Evolutionary conservation across 2,329 filamentous ascomycete genomes (phyloP).

Genomic region (Xylariaceae sp.): DNA sequence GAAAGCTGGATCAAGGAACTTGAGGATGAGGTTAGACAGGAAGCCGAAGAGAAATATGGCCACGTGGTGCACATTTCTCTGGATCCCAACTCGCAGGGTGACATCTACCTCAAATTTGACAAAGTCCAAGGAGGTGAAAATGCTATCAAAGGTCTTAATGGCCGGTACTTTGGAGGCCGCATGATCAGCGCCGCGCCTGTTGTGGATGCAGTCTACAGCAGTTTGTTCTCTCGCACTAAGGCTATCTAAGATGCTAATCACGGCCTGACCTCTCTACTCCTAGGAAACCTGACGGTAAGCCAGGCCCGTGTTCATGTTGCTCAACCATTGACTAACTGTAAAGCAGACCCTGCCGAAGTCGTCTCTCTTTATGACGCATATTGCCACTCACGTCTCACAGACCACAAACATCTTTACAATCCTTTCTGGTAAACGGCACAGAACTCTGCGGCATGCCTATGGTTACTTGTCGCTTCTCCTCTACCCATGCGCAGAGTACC

Average conservation of each 20-base stretch:
- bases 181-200: conserved; percentile 95
- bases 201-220: conserved; percentile 98
- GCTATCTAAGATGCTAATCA: conserved; percentile 73
- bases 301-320: background rate
- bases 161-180: conserved; percentile 90
- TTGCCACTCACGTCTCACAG: conserved; percentile 19
- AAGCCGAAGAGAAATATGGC: conserved; percentile 95
- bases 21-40: conserved; percentile 88
- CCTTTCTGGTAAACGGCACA: conserved; percentile 33
- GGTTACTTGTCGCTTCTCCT: conserved; percentile 30
- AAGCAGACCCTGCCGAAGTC: conserved; percentile 15
- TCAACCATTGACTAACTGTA: background rate
- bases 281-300: conserved; percentile 51
- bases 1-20: conserved; percentile 91
- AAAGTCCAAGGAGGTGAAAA: conserved; percentile 94
- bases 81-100: conserved; percentile 91
- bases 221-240: conserved; percentile 86
- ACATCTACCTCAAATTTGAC: conserved; percentile 99
- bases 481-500: conserved; percentile 29
- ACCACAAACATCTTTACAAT: conserved; percentile 9
- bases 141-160: conserved; percentile 96
- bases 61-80: conserved; percentile 96
- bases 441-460: conserved; percentile 25
- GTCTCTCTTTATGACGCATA: conserved; percentile 13
- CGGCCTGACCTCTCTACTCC: conserved; percentile 52